These are phyloP conservation scores for Eragrostis tef DNA, from an alignment of 202 grass and related monocot species.

Conservation along the genomic window DNA sequence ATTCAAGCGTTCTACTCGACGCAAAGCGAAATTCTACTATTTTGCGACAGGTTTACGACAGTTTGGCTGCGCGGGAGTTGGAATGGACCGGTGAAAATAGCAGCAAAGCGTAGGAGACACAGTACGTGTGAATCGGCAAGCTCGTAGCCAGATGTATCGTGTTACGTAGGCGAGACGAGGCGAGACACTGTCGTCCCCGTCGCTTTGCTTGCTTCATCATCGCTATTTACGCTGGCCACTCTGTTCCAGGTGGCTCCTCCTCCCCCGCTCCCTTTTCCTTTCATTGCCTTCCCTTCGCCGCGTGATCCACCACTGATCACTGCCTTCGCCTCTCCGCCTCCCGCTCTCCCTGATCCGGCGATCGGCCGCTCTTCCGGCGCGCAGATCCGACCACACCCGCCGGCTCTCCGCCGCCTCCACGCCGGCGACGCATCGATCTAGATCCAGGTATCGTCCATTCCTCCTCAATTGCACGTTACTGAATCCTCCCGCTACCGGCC, in stretches of 20 bases:
- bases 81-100: not conserved
- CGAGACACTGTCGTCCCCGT: not conserved
- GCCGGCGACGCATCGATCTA: constrained; percentile 1
- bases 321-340: not conserved
- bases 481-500: not conserved
- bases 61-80: not conserved
- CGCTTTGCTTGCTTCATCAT: not conserved
- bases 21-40: not conserved
- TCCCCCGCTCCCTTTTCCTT: not conserved
- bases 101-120: too few species aligned
- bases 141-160: not conserved
- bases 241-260: constrained; percentile 46
- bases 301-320: constrained; percentile 35
- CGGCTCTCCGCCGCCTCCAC: not conserved
- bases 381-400: constrained; percentile 27
- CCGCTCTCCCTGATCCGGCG: constrained; percentile 18
- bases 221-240: constrained; percentile 46
- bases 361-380: not conserved
- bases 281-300: not conserved
- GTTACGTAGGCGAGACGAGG: not conserved
- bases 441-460: constrained; percentile 34
- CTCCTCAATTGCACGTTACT: constrained; percentile 5
- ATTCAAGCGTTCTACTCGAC: not conserved
- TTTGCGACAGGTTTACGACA: too few species aligned
- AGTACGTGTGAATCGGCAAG: too few species aligned